Percentiles rank a stretch among this genome's conserved stretches.
Conservation (phyloP, 805 yeast genomes). For the Spathaspora passalidarum region DNA sequence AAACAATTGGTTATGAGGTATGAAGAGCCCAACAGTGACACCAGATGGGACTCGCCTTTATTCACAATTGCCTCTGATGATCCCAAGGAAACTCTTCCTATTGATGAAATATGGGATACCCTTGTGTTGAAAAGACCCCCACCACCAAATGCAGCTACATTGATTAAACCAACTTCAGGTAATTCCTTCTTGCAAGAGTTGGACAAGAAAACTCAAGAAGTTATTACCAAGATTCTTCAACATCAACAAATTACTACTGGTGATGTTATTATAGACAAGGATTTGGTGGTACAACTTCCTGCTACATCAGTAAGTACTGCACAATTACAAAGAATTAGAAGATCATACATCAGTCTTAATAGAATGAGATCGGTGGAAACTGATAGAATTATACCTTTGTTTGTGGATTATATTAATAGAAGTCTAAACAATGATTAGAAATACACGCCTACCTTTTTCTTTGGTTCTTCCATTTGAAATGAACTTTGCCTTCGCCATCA, state of each 20-base stretch:
- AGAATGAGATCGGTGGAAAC: conserved; percentile 72
- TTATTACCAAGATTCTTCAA: conserved; percentile 60
- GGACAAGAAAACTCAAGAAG: conserved; percentile 66
- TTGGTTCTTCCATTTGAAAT: conserved; percentile 82
- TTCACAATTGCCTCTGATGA: conserved; percentile 55
- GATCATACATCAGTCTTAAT: conserved; percentile 80
- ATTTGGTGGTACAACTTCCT: conserved; percentile 60
- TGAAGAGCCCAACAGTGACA: conserved; percentile 86
- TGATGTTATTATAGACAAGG: conserved; percentile 44
- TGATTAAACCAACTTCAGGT: conserved; percentile 75
- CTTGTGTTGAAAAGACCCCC: conserved; percentile 59
- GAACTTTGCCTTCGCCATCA: conserved; percentile 61
- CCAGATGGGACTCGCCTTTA: conserved; percentile 93
- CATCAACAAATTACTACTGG: conserved; percentile 59
- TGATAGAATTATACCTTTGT: conserved; percentile 65
- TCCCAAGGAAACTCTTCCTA: conserved; percentile 50
- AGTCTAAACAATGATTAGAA: conserved; percentile 41
- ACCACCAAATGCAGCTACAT: conserved; percentile 82
- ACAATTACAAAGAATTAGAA: conserved; percentile 75
- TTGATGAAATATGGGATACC: conserved; percentile 66
- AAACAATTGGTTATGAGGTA: conserved; percentile 75
- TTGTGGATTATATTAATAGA: conserved; percentile 73
- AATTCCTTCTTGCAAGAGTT: conserved; percentile 74
- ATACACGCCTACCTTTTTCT: conserved; percentile 49
- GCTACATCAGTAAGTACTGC: conserved; percentile 59